A percentile compares a stretch with the other conserved stretches of the same genome.
phyloP scores from a whole-genome alignment of 2,329 filamentous ascomycete species.

The Catunica adiposa region DNA sequence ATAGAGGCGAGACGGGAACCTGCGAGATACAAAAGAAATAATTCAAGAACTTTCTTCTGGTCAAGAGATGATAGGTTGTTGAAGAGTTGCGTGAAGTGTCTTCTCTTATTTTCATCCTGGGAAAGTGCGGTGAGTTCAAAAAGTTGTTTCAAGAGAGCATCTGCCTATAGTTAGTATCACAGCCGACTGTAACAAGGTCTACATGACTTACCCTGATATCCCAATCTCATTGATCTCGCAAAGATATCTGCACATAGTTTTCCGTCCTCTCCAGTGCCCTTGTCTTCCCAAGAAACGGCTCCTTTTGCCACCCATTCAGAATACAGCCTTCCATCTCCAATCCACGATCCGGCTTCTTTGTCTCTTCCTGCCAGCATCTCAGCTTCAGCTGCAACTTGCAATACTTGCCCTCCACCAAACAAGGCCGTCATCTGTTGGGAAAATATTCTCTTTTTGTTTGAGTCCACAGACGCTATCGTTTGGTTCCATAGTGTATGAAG shows the following conservation, averaged over 20 bases:
- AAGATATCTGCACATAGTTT: slow-evolving; percentile 32
- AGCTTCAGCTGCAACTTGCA: slow-evolving; percentile 39
- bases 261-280: slow-evolving; percentile 21
- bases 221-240: slow-evolving; percentile 48
- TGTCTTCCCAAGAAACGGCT: slow-evolving; percentile 31
- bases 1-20: slow-evolving; percentile 27
- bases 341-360: slow-evolving; percentile 30
- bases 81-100: slow-evolving; percentile 19
- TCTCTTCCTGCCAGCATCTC: slow-evolving; percentile 16
- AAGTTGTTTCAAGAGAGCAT: slow-evolving; percentile 15
- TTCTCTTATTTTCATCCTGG: slow-evolving; percentile 14
- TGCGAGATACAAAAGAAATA: slow-evolving; percentile 27
- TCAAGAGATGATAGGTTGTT: slow-evolving; percentile 5
- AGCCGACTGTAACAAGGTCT: background rate
- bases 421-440: slow-evolving; percentile 29
- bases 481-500: slow-evolving; percentile 14
- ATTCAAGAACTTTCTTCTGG: slow-evolving; percentile 15
- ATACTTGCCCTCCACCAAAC: slow-evolving; percentile 32
- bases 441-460: slow-evolving; percentile 21
- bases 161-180: slow-evolving; percentile 8
- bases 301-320: slow-evolving; percentile 55
- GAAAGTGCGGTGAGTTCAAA: slow-evolving; percentile 25
- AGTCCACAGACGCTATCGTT: slow-evolving; percentile 13
- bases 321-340: slow-evolving; percentile 48
- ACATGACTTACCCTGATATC: slow-evolving; percentile 46